These are phyloP conservation scores for Paramarasmius palmivorus DNA, from an alignment of 1,284 basidiomycete genomes.

Conservation along the genomic window DNA sequence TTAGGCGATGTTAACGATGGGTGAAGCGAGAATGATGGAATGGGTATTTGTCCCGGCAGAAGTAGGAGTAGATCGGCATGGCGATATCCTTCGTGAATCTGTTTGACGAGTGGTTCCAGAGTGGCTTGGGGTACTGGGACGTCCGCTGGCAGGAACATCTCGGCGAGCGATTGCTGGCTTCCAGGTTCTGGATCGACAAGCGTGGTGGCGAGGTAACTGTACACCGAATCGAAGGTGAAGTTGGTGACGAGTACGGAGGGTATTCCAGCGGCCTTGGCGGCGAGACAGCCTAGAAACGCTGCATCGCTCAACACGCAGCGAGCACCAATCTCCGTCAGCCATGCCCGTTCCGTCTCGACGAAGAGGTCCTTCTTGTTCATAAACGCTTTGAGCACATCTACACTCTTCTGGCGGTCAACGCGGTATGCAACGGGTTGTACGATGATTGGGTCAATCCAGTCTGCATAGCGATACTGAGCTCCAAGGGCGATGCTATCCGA, in stretches of 20 bases:
- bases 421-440: conserved; percentile 72
- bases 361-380: conserved; percentile 55
- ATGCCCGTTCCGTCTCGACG: conserved; percentile 54
- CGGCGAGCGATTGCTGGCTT: conserved; percentile 11
- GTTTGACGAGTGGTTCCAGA: conserved; percentile 59
- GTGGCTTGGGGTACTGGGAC: conserved; percentile 49
- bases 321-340: conserved; percentile 53
- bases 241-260: conserved; percentile 75
- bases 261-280: conserved; percentile 61
- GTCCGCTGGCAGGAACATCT: conserved; percentile 40
- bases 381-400: conserved; percentile 61
- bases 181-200: conserved; percentile 34
- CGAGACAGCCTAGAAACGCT: conserved; percentile 64
- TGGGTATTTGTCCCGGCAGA: conserved; percentile 72
- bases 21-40: conserved; percentile 61
- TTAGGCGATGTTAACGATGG: conserved; percentile 58
- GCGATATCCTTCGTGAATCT: conserved; percentile 66
- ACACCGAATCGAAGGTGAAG: conserved; percentile 82
- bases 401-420: conserved; percentile 70
- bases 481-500: conserved; percentile 58
- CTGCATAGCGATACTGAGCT: conserved; percentile 62
- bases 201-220: conserved; percentile 67
- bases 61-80: conserved; percentile 71
- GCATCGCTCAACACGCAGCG: conserved; percentile 75
- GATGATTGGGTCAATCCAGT: conserved; percentile 68